phyloP scores from a whole-genome alignment of 148 eudicot genomes.

The Fagopyrum tataricum region DNA sequence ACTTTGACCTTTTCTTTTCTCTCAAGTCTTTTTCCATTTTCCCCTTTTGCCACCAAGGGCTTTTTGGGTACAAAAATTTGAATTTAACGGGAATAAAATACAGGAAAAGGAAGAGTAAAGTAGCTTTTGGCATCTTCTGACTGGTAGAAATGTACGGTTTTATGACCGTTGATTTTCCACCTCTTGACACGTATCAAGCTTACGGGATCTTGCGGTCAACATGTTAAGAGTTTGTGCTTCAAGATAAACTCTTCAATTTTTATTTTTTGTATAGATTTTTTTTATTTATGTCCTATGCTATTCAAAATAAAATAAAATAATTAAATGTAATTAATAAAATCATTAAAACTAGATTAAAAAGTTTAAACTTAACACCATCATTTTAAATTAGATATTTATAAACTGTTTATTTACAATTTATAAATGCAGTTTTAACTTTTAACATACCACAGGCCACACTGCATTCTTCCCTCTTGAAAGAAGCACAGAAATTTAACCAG shows the following conservation, averaged over 20 bases:
- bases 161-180: background rate
- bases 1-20: conserved; percentile 9
- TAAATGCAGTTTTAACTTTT: background rate
- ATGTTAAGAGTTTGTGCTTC: too few relatives aligned
- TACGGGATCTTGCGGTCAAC: background rate
- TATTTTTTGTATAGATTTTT: background rate
- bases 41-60: background rate
- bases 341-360: too few relatives aligned
- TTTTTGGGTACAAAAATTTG: background rate
- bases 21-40: background rate
- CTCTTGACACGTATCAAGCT: background rate
- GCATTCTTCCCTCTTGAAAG: background rate
- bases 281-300: too few relatives aligned
- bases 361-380: too few relatives aligned
- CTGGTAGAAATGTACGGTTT: background rate
- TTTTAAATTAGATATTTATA: too few relatives aligned
- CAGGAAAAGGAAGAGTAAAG: background rate
- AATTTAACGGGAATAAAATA: background rate
- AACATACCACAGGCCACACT: background rate
- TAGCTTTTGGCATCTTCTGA: background rate
- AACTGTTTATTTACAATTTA: too few relatives aligned
- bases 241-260: too few relatives aligned
- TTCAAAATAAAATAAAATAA: too few relatives aligned
- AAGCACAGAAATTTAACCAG: background rate
- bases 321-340: too few relatives aligned